Percentiles rank a stretch among this genome's conserved stretches.
These are phyloP conservation scores for Colletotrichum chlorophyti DNA, from an alignment of 2,329 filamentous ascomycete genomes.

Conservation along the genomic window DNA sequence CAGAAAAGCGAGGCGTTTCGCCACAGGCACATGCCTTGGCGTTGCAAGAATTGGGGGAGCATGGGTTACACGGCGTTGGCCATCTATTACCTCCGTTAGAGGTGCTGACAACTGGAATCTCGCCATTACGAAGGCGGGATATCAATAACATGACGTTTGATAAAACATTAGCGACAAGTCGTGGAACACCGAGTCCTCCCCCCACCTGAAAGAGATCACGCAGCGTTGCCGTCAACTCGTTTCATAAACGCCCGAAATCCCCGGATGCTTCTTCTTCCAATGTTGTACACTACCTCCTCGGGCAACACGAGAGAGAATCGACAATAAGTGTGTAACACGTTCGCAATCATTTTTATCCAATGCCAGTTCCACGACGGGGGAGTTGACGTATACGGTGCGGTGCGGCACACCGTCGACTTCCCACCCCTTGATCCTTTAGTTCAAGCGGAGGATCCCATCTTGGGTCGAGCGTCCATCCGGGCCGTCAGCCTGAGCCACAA, in stretches of 20 bases:
- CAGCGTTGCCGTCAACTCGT: constrained; percentile 14
- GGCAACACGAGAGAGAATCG: background rate
- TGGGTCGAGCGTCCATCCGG: background rate
- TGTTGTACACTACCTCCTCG: background rate
- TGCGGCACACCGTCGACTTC: constrained; percentile 3
- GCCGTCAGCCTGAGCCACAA: background rate
- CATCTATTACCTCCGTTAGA: background rate
- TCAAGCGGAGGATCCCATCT: too few species aligned
- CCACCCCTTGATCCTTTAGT: too few species aligned
- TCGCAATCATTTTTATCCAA: background rate
- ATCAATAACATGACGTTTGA: constrained; percentile 13
- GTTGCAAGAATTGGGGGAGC: too few species aligned
- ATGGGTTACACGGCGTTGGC: too few species aligned
- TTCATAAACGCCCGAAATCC: constrained; percentile 11
- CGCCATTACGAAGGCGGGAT: constrained; percentile 3
- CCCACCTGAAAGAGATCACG: background rate
- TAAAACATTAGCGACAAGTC: constrained; percentile 6
- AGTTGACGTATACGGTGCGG: background rate
- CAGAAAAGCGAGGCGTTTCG: too few species aligned
- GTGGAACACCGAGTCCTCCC: background rate
- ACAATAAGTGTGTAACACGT: constrained; percentile 1
- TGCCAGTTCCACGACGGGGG: background rate
- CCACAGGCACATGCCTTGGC: too few species aligned
- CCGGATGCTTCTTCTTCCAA: constrained; percentile 2
- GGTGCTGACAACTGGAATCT: background rate